Conservation (phyloP, 1,284 basidiomycete genomes). For the Ceratobasidium theobromae region DNA sequence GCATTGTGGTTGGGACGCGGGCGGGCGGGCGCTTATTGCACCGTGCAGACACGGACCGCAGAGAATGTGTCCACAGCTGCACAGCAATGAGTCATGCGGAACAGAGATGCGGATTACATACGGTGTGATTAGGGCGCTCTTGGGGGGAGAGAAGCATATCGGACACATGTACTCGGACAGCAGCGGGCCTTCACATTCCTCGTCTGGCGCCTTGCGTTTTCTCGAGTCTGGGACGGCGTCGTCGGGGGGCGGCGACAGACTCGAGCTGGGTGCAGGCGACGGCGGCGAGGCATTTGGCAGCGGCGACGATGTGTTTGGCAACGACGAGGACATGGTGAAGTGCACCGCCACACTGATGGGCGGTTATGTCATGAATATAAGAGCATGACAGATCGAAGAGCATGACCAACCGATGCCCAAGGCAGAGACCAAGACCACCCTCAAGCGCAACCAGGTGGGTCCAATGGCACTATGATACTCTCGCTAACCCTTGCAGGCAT, state of each 20-base stretch:
- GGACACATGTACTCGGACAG: constrained; percentile 27
- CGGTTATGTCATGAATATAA: too few species aligned
- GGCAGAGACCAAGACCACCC: constrained; percentile 14
- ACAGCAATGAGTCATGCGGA: not conserved
- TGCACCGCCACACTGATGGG: constrained; percentile 4
- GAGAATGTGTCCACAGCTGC: constrained; percentile 25
- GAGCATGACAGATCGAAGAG: not conserved
- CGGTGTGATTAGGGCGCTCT: constrained; percentile 16
- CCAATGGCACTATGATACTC: not conserved
- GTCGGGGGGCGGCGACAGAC: constrained; percentile 16
- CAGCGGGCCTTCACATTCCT: not conserved
- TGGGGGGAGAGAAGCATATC: constrained; percentile 17
- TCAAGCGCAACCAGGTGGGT: constrained; percentile 26
- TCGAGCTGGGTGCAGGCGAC: constrained; percentile 1
- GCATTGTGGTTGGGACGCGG: not conserved
- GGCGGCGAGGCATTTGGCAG: not conserved
- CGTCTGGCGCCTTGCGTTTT: not conserved
- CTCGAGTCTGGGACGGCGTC: not conserved
- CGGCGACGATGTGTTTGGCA: not conserved
- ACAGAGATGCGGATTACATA: not conserved
- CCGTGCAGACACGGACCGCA: constrained; percentile 23
- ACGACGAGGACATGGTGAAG: not conserved
- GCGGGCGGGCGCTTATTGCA: not conserved
- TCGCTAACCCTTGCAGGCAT: not conserved
- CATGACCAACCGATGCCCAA: constrained; percentile 16